These are phyloP conservation scores for Scenedesmus sp. DNA, from an alignment of 163 green algal species.

Conservation along the genomic window DNA sequence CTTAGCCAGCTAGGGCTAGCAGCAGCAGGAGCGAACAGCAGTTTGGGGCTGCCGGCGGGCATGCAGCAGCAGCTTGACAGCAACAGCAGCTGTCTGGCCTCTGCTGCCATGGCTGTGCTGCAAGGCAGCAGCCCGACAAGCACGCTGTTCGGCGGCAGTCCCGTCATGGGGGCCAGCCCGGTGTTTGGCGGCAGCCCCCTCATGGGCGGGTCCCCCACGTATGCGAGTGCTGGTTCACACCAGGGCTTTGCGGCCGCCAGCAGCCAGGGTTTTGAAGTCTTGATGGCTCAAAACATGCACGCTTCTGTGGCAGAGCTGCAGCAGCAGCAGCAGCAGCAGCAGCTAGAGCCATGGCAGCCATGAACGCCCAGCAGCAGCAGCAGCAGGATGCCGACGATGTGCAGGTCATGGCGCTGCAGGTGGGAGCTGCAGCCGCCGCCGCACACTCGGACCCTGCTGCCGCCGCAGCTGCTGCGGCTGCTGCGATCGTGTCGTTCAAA, in stretches of 20 bases:
- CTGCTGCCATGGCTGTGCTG: constrained; percentile 8
- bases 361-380: constrained; percentile 17
- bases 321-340: constrained; percentile 24
- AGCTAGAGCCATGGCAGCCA: not conserved
- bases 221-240: not conserved
- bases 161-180: not conserved
- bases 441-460: constrained; percentile 29
- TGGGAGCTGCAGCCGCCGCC: constrained; percentile 36
- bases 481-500: constrained; percentile 40
- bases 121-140: constrained; percentile 16
- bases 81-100: not conserved
- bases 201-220: constrained; percentile 20
- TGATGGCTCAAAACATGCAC: not conserved
- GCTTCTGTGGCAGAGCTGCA: not conserved
- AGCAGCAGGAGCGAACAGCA: not conserved
- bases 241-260: not conserved
- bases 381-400: not conserved
- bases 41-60: not conserved
- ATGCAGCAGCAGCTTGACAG: not conserved
- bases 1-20: not conserved
- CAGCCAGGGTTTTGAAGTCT: not conserved
- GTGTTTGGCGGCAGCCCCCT: constrained; percentile 15
- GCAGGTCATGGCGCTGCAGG: constrained; percentile 5
- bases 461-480: constrained; percentile 38
- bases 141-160: constrained; percentile 7